Evolutionary conservation across 352 stramenopile species (phyloP).

Genomic region (Phytopythium sindhum): DNA sequence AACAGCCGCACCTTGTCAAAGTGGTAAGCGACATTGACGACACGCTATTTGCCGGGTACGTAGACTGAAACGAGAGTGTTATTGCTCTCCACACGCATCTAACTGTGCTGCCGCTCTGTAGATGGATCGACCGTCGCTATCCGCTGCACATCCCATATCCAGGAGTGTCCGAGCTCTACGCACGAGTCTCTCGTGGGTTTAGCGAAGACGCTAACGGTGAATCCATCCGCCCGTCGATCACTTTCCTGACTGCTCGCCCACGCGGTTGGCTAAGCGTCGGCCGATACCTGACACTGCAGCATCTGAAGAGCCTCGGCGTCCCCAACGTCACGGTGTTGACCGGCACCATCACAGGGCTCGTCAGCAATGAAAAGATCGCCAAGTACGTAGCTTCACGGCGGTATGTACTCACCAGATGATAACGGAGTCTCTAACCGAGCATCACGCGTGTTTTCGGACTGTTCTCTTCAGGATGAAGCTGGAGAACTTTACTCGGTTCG

Average conservation of each 20-base stretch:
- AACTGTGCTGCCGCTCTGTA: background rate
- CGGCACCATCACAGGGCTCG: conserved; percentile 73
- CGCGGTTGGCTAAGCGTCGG: conserved; percentile 79
- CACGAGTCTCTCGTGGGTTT: conserved; percentile 56
- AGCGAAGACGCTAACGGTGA: conserved; percentile 27
- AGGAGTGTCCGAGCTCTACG: conserved; percentile 70
- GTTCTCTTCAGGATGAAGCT: conserved; percentile 49
- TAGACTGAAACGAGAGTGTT: background rate
- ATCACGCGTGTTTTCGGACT: too few species aligned
- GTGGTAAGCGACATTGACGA: conserved; percentile 88
- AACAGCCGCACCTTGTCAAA: conserved; percentile 64
- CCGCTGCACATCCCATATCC: conserved; percentile 78
- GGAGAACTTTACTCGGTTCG: conserved; percentile 79
- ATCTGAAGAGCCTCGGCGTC: conserved; percentile 71
- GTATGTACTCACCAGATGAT: background rate
- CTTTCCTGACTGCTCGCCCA: conserved; percentile 76
- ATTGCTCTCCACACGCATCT: background rate
- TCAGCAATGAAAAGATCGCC: conserved; percentile 82
- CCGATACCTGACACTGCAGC: conserved; percentile 74
- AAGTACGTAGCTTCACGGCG: conserved; percentile 19
- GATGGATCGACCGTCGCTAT: conserved; percentile 70
- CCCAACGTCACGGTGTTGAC: conserved; percentile 76
- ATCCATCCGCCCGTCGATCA: conserved; percentile 50
- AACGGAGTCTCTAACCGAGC: too few species aligned
- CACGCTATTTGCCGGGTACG: conserved; percentile 66